Evolutionary conservation across 805 yeast species (phyloP).

Genomic region (Ogataea nakhonphanomensis): DNA sequence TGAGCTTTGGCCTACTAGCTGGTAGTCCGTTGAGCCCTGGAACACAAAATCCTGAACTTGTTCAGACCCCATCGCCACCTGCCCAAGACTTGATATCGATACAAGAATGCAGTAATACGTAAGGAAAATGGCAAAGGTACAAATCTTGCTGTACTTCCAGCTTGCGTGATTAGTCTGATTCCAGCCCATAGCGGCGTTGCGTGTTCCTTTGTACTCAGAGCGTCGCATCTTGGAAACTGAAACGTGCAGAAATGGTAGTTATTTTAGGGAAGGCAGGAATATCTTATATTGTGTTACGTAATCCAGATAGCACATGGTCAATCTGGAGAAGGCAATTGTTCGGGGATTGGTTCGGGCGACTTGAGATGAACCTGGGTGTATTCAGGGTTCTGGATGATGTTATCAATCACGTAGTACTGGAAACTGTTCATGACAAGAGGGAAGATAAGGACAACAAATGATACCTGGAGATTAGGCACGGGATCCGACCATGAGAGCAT

Average conservation of each 20-base stretch:
- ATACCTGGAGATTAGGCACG: constrained; percentile 78
- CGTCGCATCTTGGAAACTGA: neutral
- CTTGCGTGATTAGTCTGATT: neutral
- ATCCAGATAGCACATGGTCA: too few species aligned
- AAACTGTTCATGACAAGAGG: constrained; percentile 72
- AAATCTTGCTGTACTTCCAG: constrained; percentile 6
- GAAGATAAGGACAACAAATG: constrained; percentile 79
- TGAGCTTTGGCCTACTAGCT: too few species aligned
- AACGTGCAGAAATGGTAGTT: too few species aligned
- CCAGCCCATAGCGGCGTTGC: neutral
- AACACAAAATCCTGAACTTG: too few species aligned
- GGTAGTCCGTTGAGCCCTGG: too few species aligned
- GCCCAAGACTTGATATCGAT: constrained; percentile 1
- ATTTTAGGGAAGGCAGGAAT: neutral
- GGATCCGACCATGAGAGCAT: constrained; percentile 79
- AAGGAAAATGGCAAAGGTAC: constrained; percentile 3
- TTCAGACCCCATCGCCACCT: neutral
- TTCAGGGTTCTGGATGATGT: constrained; percentile 60
- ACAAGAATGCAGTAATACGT: constrained; percentile 6
- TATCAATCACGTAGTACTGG: constrained; percentile 71
- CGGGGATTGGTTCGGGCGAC: constrained; percentile 6
- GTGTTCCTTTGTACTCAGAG: neutral
- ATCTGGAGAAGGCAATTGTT: neutral
- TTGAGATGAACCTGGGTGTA: constrained; percentile 21
- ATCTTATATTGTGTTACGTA: constrained; percentile 2